These are phyloP conservation scores for Yamadazyma sp. DNA, from an alignment of 805 yeast genomes.

Conservation along the genomic window DNA sequence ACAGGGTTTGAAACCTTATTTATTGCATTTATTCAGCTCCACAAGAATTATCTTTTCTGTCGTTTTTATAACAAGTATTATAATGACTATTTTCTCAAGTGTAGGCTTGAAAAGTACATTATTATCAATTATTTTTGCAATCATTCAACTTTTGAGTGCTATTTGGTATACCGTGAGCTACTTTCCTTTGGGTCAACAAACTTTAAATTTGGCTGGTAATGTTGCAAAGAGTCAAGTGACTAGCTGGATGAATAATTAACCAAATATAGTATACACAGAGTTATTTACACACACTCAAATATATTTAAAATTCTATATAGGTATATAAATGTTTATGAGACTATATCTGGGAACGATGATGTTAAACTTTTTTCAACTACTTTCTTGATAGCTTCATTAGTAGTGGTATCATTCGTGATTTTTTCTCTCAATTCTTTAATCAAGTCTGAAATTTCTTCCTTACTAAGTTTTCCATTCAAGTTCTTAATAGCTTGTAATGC, in stretches of 20 bases:
- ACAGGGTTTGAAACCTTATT: constrained; percentile 40
- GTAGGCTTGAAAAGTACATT: constrained; percentile 35
- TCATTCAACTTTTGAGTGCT: constrained; percentile 38
- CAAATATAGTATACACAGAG: background rate
- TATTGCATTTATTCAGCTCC: constrained; percentile 40
- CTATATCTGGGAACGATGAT: constrained; percentile 32
- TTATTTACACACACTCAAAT: background rate
- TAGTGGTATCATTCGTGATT: constrained; percentile 30
- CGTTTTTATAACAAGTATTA: constrained; percentile 35
- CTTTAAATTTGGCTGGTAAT: constrained; percentile 38
- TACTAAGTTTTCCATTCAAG: constrained; percentile 26
- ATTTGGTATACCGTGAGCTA: constrained; percentile 46
- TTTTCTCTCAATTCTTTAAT: constrained; percentile 30
- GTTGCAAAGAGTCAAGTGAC: constrained; percentile 45
- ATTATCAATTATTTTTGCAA: constrained; percentile 39
- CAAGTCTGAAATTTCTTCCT: constrained; percentile 22
- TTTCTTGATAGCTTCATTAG: constrained; percentile 45
- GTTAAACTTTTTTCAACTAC: constrained; percentile 37
- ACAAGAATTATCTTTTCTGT: constrained; percentile 39
- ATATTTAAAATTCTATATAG: background rate
- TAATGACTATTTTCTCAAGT: constrained; percentile 37
- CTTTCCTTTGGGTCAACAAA: constrained; percentile 46
- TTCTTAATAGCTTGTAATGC: constrained; percentile 44
- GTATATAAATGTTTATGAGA: no score
- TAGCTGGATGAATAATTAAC: constrained; percentile 36